These are phyloP conservation scores for Podaxis sp. DNA, from an alignment of 768 basidiomycete genomes.

Conservation along the genomic window DNA sequence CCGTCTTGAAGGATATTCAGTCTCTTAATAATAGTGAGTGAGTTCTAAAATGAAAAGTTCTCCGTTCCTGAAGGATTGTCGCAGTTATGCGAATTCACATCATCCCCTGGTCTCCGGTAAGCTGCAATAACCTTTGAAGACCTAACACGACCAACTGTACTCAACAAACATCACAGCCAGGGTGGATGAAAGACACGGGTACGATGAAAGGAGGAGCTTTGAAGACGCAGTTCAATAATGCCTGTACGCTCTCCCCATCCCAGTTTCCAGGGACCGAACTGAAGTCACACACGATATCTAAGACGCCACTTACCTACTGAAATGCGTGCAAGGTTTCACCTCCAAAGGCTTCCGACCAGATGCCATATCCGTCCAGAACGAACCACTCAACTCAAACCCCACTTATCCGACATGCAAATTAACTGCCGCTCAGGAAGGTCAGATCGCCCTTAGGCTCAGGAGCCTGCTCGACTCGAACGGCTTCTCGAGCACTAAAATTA, in stretches of 20 bases:
- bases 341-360: slow-evolving; percentile 56
- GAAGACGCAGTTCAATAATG: slow-evolving; percentile 38
- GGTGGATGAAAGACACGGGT: slow-evolving; percentile 69
- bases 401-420: slow-evolving; percentile 63
- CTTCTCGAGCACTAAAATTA: slow-evolving; percentile 53
- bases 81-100: slow-evolving; percentile 52
- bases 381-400: slow-evolving; percentile 48
- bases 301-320: slow-evolving; percentile 71
- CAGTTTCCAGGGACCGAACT: slow-evolving; percentile 4
- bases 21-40: slow-evolving; percentile 47
- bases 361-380: slow-evolving; percentile 61
- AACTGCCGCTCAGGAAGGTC: slow-evolving; percentile 49
- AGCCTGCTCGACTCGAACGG: slow-evolving; percentile 60
- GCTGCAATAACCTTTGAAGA: slow-evolving; percentile 18
- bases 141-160: slow-evolving; percentile 3
- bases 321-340: slow-evolving; percentile 62
- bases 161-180: slow-evolving; percentile 45
- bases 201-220: slow-evolving; percentile 69
- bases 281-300: neutral
- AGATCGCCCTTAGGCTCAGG: slow-evolving; percentile 53
- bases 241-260: slow-evolving; percentile 36
- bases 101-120: slow-evolving; percentile 71
- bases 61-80: neutral
- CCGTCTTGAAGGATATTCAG: slow-evolving; percentile 58
- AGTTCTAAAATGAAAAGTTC: neutral